Base-by-base conservation (phyloP, 805 yeast species). In the Ogataea pini region DNA sequence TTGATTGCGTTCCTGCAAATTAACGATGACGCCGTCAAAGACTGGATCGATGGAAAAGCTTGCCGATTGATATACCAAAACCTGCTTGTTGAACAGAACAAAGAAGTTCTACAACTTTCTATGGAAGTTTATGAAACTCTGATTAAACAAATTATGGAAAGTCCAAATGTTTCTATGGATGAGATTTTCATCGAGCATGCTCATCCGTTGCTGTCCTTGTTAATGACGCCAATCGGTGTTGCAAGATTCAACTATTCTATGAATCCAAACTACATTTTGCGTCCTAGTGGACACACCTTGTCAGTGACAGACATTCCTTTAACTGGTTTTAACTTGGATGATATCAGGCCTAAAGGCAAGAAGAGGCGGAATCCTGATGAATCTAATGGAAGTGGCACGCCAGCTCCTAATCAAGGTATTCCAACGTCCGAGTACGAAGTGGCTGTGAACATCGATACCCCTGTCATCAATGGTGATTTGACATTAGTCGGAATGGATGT, bases 161-260 rank as follows among this genome's bases (percentile, higher is more conserved):
- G 61, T 17, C 59, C 59, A 7, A 42, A 64, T 2, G 71, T 67
- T n/a, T 63, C 73, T 10, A 65, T 86, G 52, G 86, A 82, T 40
- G 70, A 66, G 2, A 64, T 80, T 1, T 80, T 89, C 53, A 65
- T 71, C 3, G 69, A 72, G 3, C 91, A 87, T 60, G 69, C 80
- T 42, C 72, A 71, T 40, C 85, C 89, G 7, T 71, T 85, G 50
- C 68, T 86, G 45, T 78, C 82, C 13, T 71, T 94, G 37, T 62
- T 89, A 38, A 84, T 89, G 85, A 92, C 98, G 0, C 99, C 99
- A 2, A 86, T 94, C 49, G 99, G 99, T 51, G 82, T 90, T 47
- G 86, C 96, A 3, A 82, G 98, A 54, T 87, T 85, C 63, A 87
- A 85, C 58, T 94, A 89, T 65, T 79, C 82, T 28, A 89, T 94